These are phyloP conservation scores for Coemansia sp. DNA, from an alignment of 192 early-diverging fungal species.

Conservation along the genomic window DNA sequence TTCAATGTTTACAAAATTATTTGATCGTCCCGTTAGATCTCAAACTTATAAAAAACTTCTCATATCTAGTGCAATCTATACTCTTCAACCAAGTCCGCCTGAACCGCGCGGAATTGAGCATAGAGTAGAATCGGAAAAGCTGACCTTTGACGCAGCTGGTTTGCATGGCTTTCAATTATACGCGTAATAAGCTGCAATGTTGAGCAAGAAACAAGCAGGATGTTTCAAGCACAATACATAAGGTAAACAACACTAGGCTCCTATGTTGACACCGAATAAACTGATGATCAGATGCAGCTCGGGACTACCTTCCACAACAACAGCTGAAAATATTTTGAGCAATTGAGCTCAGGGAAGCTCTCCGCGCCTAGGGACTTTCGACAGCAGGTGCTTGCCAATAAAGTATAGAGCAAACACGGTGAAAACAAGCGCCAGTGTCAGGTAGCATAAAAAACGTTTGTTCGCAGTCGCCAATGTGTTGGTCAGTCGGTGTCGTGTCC, in stretches of 20 bases:
- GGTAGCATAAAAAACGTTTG: conserved; percentile 38
- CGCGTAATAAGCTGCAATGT: not conserved
- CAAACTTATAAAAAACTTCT: not conserved
- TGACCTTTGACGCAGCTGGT: not conserved
- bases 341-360: not conserved
- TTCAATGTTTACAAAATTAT: not conserved
- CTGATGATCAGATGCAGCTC: not conserved
- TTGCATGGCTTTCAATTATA: not conserved
- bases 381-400: conserved; percentile 31
- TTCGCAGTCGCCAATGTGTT: conserved; percentile 46
- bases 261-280: not conserved
- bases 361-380: not conserved
- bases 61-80: not conserved
- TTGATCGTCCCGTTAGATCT: not conserved
- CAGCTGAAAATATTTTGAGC: not conserved
- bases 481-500: conserved; percentile 38
- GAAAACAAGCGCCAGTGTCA: conserved; percentile 35
- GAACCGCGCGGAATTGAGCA: not conserved
- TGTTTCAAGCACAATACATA: not conserved
- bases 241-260: not conserved
- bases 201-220: not conserved
- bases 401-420: conserved; percentile 43
- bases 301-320: not conserved
- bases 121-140: not conserved
- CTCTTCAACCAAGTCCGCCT: not conserved